phyloP scores from a whole-genome alignment of 805 yeast genomes.

The Ogataea philodendri region DNA sequence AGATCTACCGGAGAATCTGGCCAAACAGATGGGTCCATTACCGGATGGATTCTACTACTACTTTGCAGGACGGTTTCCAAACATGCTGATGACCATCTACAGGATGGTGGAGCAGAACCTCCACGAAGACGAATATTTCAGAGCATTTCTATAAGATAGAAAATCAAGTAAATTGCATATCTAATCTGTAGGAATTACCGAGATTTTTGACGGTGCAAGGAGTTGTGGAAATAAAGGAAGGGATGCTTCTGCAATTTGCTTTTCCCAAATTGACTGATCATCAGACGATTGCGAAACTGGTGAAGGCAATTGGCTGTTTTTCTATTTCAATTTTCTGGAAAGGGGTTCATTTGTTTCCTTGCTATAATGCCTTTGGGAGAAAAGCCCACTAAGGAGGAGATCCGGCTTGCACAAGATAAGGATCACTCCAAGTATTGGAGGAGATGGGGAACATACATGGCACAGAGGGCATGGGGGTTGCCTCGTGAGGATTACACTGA shows the following conservation, averaged over 20 bases:
- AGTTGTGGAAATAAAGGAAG: conserved; percentile 7
- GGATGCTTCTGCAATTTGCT: no score
- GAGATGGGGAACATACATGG: conserved; percentile 88
- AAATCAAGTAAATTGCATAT: conserved; percentile 3
- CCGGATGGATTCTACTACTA: conserved; percentile 84
- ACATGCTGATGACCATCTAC: conserved; percentile 72
- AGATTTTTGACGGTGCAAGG: conserved; percentile 4
- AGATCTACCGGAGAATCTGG: conserved; percentile 73
- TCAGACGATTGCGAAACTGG: no score
- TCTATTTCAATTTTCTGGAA: no score
- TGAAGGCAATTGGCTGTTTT: no score
- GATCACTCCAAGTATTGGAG: conserved; percentile 60
- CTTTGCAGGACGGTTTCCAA: conserved; percentile 75
- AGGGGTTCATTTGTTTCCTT: no score
- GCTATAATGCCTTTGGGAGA: conserved; percentile 23
- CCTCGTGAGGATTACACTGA: conserved; percentile 86
- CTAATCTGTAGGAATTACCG: no score
- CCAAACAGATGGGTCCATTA: conserved; percentile 65
- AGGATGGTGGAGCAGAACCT: conserved; percentile 55
- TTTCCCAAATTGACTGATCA: conserved; percentile 5
- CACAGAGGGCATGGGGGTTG: conserved; percentile 86
- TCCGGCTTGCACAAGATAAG: conserved; percentile 41
- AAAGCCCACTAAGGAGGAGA: conserved; percentile 34
- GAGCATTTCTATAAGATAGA: conserved; percentile 37
- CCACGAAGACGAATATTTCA: conserved; percentile 61